Conservation (phyloP, 768 basidiomycete genomes). For the Boletus fagicola region DNA sequence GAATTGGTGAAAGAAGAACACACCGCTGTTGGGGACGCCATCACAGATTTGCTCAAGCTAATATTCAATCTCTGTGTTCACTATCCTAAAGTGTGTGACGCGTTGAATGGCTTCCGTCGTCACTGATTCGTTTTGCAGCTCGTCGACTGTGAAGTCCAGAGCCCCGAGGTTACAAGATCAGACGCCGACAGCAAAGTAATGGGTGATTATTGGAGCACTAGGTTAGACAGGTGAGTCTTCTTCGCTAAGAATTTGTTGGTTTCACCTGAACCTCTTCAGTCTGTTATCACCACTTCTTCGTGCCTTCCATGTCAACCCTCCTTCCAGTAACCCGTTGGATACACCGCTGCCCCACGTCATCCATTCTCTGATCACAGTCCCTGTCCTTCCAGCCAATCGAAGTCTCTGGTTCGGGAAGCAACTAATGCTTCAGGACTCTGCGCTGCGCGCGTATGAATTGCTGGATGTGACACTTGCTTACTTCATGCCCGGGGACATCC, state of each 20-base stretch:
- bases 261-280: conserved; percentile 25
- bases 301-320: conserved; percentile 62
- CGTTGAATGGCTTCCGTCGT: neutral
- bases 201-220: conserved; percentile 73
- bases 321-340: conserved; percentile 61
- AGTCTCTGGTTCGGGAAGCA: conserved; percentile 59
- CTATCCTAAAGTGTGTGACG: conserved; percentile 65
- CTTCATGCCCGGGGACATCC: conserved; percentile 64
- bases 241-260: neutral
- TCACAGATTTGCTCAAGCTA: conserved; percentile 82
- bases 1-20: conserved; percentile 48
- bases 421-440: conserved; percentile 42
- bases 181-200: conserved; percentile 46
- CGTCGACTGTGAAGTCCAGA: conserved; percentile 46
- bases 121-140: conserved; percentile 23
- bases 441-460: conserved; percentile 65
- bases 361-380: conserved; percentile 78
- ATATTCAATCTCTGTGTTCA: conserved; percentile 77
- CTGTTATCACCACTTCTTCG: conserved; percentile 71
- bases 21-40: conserved; percentile 54
- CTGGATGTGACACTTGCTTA: conserved; percentile 57
- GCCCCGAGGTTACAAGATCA: conserved; percentile 18
- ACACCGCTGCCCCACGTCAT: conserved; percentile 79
- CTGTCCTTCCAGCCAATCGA: conserved; percentile 56
- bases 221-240: conserved; percentile 62